Conservation (phyloP, 495 filamentous ascomycete species). For the Pyrenula aspistea region DNA sequence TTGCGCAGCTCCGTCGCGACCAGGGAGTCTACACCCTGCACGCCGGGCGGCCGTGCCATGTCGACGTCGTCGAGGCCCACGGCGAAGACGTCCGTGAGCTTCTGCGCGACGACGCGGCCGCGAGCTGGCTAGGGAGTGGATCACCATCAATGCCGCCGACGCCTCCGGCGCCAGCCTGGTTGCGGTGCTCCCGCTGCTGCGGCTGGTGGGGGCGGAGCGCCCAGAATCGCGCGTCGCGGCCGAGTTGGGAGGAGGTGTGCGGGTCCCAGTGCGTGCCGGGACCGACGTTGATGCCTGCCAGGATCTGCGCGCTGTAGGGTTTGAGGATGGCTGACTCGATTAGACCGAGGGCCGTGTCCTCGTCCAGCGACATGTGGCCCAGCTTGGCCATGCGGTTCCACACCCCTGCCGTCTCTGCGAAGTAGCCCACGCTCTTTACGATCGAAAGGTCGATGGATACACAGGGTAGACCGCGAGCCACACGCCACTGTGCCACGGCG, state of each 20-base stretch:
- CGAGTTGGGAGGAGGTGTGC: not conserved
- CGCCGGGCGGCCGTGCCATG: conserved; percentile 4
- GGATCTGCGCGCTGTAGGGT: conserved; percentile 2
- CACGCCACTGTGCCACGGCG: conserved; percentile 17
- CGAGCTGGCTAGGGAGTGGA: not conserved
- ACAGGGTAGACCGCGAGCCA: conserved; percentile 12
- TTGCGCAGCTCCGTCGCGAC: conserved; percentile 23
- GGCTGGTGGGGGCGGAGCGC: conserved; percentile 5
- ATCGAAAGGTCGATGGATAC: conserved; percentile 19
- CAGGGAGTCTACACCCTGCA: conserved; percentile 22
- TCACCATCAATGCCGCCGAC: too few species aligned
- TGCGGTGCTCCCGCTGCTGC: not conserved
- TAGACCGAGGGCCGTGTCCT: not conserved
- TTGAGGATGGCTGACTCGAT: not conserved
- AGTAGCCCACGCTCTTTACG: conserved; percentile 3
- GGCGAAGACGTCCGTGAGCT: conserved; percentile 9
- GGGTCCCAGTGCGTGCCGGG: not conserved
- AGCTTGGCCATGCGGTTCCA: not conserved
- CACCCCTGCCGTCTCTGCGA: not conserved
- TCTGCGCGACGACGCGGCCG: conserved; percentile 6
- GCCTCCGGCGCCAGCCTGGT: too few species aligned
- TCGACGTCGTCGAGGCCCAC: conserved; percentile 9
- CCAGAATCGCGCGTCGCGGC: conserved; percentile 8
- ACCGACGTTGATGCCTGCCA: conserved; percentile 5
- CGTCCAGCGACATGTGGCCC: not conserved